Percentiles rank a stretch among this genome's conserved stretches.
Conservation (phyloP, 768 basidiomycete species). For the Suillus tomentosus region DNA sequence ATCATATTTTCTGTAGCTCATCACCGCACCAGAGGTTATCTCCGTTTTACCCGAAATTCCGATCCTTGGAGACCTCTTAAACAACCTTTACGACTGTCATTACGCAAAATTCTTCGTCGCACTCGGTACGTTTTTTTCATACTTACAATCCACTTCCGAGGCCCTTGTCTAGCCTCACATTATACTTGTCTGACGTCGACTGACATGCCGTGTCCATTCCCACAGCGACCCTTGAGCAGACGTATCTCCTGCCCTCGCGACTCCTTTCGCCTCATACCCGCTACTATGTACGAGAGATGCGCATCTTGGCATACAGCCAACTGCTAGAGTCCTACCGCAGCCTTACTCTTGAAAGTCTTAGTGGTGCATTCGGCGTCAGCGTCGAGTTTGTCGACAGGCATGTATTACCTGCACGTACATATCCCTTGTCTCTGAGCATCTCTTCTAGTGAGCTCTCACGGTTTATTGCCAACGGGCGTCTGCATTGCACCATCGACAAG, state of each 20-base stretch:
- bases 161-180: slow-evolving; percentile 6
- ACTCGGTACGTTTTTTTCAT: slow-evolving; percentile 54
- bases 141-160: slow-evolving; percentile 2
- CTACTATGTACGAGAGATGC: slow-evolving; percentile 94
- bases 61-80: slow-evolving; percentile 77
- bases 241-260: slow-evolving; percentile 84
- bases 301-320: slow-evolving; percentile 90
- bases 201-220: slow-evolving; percentile 7
- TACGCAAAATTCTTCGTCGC: slow-evolving; percentile 94
- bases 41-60: slow-evolving; percentile 84
- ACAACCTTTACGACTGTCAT: slow-evolving; percentile 89
- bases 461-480: slow-evolving; percentile 85
- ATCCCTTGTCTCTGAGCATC: slow-evolving; percentile 2
- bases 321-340: slow-evolving; percentile 90
- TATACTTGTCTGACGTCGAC: slow-evolving; percentile 13
- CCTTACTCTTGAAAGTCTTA: slow-evolving; percentile 85
- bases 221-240: slow-evolving; percentile 85
- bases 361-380: slow-evolving; percentile 86
- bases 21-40: slow-evolving; percentile 84
- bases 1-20: slow-evolving; percentile 54
- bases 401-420: slow-evolving; percentile 30
- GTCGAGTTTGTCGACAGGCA: slow-evolving; percentile 86
- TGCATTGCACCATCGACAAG: slow-evolving; percentile 91
- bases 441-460: slow-evolving; percentile 78
- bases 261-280: slow-evolving; percentile 84